phyloP scores from a whole-genome alignment of 2,329 filamentous ascomycete species.

The Colletotrichum musae region DNA sequence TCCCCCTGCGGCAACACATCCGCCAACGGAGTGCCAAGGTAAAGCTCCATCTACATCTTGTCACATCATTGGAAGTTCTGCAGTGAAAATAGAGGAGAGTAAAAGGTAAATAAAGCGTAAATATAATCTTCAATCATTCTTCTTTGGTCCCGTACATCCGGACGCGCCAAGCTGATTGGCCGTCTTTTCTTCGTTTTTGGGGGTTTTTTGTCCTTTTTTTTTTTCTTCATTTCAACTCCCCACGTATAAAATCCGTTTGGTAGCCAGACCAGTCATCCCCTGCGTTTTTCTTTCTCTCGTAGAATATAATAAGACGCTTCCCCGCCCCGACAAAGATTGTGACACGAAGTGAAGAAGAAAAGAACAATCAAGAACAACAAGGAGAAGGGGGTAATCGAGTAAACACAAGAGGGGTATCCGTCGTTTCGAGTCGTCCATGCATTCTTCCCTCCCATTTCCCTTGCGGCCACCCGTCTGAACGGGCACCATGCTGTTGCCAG shows the following conservation, averaged over 20 bases:
- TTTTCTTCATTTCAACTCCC: slow-evolving; percentile 43
- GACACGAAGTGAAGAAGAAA: slow-evolving; percentile 37
- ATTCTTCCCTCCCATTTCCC: slow-evolving; percentile 55
- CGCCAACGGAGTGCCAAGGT: slow-evolving; percentile 57
- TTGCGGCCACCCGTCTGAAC: slow-evolving; percentile 47
- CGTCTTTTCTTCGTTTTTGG: slow-evolving; percentile 40
- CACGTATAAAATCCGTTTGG: slow-evolving; percentile 38
- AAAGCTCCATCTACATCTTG: slow-evolving; percentile 54
- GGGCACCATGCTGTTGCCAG: slow-evolving; percentile 56
- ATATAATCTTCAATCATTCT: slow-evolving; percentile 44
- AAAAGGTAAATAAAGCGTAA: slow-evolving; percentile 37
- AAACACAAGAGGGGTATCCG: slow-evolving; percentile 56
- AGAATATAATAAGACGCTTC: slow-evolving; percentile 12
- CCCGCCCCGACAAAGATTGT: slow-evolving; percentile 23
- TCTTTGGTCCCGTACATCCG: slow-evolving; percentile 44
- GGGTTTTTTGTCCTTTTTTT: slow-evolving; percentile 25
- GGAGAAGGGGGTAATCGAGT: slow-evolving; percentile 42
- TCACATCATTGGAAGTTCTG: slow-evolving; percentile 38
- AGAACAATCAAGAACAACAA: slow-evolving; percentile 36
- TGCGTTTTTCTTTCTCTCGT: no score
- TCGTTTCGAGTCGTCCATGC: slow-evolving; percentile 61
- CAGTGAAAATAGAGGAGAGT: background rate
- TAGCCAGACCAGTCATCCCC: slow-evolving; percentile 36
- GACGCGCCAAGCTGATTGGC: slow-evolving; percentile 20
- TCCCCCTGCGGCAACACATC: slow-evolving; percentile 47